A percentile compares a stretch with the other conserved stretches of the same genome.
Evolutionary conservation across 1,139 yeast genomes (phyloP).

Genomic region (Geotrichum cucujoidarum): DNA sequence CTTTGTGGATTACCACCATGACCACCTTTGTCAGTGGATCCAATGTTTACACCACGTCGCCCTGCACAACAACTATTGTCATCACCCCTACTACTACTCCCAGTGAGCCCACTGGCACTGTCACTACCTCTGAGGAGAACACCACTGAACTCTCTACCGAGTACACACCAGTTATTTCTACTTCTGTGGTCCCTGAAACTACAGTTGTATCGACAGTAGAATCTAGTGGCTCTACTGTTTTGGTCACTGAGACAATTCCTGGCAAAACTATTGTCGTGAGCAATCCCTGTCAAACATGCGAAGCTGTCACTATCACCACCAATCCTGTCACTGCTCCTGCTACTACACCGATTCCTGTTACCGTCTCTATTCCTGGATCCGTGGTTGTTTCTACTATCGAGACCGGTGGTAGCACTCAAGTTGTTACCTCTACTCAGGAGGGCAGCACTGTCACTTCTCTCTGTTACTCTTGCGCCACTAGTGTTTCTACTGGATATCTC

Average conservation of each 20-base stretch:
- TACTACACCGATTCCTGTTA: not conserved
- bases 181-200: not conserved
- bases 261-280: not conserved
- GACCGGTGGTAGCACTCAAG: not conserved
- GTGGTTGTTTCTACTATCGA: not conserved
- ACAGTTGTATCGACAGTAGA: not conserved
- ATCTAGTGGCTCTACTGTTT: not conserved
- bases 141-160: not conserved
- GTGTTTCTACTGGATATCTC: not conserved
- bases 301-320: not conserved
- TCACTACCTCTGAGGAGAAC: not conserved
- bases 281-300: not conserved
- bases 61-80: not conserved
- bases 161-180: not conserved
- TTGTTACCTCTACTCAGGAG: not conserved
- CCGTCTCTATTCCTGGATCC: not conserved
- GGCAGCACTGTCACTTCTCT: not conserved
- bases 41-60: not conserved
- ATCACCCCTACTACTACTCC: constrained; percentile 4
- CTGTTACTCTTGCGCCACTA: not conserved
- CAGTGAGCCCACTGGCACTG: not conserved
- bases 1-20: not conserved
- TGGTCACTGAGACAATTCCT: not conserved
- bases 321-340: not conserved
- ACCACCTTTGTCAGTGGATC: not conserved